phyloP scores from a whole-genome alignment of 768 basidiomycete genomes.

The Phlegmacium glaucopus region DNA sequence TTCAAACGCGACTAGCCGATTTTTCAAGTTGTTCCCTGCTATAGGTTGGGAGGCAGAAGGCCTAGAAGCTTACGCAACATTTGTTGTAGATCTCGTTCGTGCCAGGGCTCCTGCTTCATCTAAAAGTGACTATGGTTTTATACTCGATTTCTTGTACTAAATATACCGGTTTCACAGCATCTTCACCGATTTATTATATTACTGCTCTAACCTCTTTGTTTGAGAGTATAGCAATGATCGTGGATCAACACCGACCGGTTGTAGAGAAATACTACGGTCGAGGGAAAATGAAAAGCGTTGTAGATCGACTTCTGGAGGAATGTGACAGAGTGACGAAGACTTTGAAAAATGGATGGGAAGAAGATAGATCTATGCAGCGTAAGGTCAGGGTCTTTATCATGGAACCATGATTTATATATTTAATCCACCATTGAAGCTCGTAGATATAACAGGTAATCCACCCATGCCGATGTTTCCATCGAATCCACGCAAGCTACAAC shows the following conservation, averaged over 20 bases:
- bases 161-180: constrained; percentile 48
- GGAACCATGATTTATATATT: not conserved
- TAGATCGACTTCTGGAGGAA: constrained; percentile 74
- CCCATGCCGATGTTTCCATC: constrained; percentile 29
- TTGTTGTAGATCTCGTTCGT: constrained; percentile 88
- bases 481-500: constrained; percentile 25
- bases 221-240: constrained; percentile 92
- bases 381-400: constrained; percentile 45
- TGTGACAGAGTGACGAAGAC: constrained; percentile 80
- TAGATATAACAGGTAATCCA: constrained; percentile 43
- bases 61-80: constrained; percentile 86
- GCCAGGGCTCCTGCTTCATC: constrained; percentile 73
- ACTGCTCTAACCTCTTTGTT: constrained; percentile 88
- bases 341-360: constrained; percentile 84
- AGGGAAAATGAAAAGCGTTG: constrained; percentile 82
- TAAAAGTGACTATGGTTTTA: constrained; percentile 54
- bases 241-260: constrained; percentile 96
- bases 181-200: constrained; percentile 90
- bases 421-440: constrained; percentile 31
- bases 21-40: constrained; percentile 95
- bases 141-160: constrained; percentile 4
- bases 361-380: constrained; percentile 79
- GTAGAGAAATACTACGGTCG: constrained; percentile 97
- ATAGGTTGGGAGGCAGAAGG: constrained; percentile 95
- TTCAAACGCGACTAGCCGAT: constrained; percentile 84